Evolutionary conservation across 192 early-diverging fungal species (phyloP).

Genomic region (Mycoemilia scoparia): DNA sequence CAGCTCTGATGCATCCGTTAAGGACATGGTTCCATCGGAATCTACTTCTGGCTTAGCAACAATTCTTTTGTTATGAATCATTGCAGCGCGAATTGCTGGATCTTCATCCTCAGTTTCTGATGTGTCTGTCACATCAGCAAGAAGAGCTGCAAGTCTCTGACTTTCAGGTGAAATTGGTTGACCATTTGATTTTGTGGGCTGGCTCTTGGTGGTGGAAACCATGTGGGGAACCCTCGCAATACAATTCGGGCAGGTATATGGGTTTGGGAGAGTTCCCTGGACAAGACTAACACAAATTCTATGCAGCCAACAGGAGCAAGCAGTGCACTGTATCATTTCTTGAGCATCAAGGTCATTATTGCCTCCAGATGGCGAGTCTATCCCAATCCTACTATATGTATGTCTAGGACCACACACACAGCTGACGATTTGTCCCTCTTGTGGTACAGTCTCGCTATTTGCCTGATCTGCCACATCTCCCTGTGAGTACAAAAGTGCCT

Average conservation of each 20-base stretch:
- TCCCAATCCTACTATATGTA: background rate
- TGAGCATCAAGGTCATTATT: slow-evolving; percentile 28
- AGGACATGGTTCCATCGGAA: slow-evolving; percentile 27
- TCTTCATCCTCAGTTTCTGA: slow-evolving; percentile 27
- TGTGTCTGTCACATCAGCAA: slow-evolving; percentile 13
- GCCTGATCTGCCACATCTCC: slow-evolving; percentile 14
- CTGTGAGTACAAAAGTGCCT: slow-evolving; percentile 28
- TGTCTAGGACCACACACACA: slow-evolving; percentile 25
- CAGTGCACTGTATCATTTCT: slow-evolving; percentile 58
- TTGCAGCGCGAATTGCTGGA: no score
- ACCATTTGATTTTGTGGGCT: no score
- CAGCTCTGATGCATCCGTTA: slow-evolving; percentile 21
- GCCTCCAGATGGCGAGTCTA: slow-evolving; percentile 11
- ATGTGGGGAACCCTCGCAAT: background rate
- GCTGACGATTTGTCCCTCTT: slow-evolving; percentile 30
- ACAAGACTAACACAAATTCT: slow-evolving; percentile 43
- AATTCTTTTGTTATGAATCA: no score
- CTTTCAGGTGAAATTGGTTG: slow-evolving; percentile 21
- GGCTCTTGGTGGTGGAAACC: slow-evolving; percentile 8
- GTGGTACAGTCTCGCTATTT: slow-evolving; percentile 12
- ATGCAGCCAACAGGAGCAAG: slow-evolving; percentile 53
- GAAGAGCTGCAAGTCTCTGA: slow-evolving; percentile 18
- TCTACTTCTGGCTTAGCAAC: no score
- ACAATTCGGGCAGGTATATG: slow-evolving; percentile 47
- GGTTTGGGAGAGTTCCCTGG: slow-evolving; percentile 33